A percentile compares a stretch with the other conserved stretches of the same genome.
These are phyloP conservation scores for Gymnopilus junonius DNA, from an alignment of 768 basidiomycete species.

Conservation along the genomic window DNA sequence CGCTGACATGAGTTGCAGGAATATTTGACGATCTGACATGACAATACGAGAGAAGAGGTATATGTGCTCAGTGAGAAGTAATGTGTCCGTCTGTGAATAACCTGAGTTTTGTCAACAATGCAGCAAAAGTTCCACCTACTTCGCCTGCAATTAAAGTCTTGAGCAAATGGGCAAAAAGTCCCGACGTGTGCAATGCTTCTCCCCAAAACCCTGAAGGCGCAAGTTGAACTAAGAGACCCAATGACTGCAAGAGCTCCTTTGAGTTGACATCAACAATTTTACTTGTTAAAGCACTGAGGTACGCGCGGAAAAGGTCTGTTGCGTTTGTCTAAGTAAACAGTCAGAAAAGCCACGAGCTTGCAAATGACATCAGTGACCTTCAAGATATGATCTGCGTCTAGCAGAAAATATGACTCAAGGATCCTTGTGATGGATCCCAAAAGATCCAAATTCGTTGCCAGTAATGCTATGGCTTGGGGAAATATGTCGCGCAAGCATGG, in stretches of 20 bases:
- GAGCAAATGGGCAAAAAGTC: slow-evolving; percentile 69
- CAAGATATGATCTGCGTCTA: slow-evolving; percentile 64
- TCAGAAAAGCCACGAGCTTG: not conserved
- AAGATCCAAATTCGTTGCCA: slow-evolving; percentile 74
- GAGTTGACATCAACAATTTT: slow-evolving; percentile 56
- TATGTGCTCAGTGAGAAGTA: slow-evolving; percentile 69
- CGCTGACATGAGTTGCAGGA: slow-evolving; percentile 71
- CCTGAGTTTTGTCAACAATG: not conserved
- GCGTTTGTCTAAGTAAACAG: slow-evolving; percentile 49
- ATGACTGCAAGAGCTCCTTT: slow-evolving; percentile 61
- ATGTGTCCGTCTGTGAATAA: slow-evolving; percentile 38
- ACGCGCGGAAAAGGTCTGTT: slow-evolving; percentile 60
- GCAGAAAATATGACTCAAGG: slow-evolving; percentile 79
- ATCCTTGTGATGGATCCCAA: slow-evolving; percentile 70
- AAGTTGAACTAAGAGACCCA: slow-evolving; percentile 66
- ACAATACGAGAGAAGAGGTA: slow-evolving; percentile 79
- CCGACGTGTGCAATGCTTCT: slow-evolving; percentile 71
- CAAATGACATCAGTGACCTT: slow-evolving; percentile 47
- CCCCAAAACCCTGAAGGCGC: slow-evolving; percentile 72
- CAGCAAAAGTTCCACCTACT: slow-evolving; percentile 36
- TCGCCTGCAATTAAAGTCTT: slow-evolving; percentile 68
- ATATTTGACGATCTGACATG: slow-evolving; percentile 66
- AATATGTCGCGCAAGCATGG: slow-evolving; percentile 67
- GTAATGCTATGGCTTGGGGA: slow-evolving; percentile 60
- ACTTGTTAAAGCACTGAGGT: slow-evolving; percentile 53